phyloP scores from a whole-genome alignment of 2,329 filamentous ascomycete species.

The Fusarium hostae region DNA sequence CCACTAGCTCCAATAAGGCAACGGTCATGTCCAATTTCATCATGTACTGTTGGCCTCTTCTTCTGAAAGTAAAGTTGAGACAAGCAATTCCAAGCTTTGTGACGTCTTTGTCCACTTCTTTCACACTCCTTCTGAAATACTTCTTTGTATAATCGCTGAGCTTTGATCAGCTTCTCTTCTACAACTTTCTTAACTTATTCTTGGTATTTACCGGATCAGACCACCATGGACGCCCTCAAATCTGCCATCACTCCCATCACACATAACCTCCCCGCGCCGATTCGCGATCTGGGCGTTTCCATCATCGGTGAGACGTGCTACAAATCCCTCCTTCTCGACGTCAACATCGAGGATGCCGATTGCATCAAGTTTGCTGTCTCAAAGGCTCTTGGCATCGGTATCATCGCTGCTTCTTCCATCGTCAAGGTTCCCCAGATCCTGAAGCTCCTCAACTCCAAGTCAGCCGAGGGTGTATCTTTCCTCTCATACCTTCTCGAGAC shows the following conservation, averaged over 20 bases:
- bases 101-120: constrained; percentile 31
- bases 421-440: constrained; percentile 98
- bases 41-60: constrained; percentile 41
- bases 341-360: constrained; percentile 79
- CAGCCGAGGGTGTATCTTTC: constrained; percentile 86
- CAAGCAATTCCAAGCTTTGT: constrained; percentile 18
- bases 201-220: neutral
- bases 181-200: neutral
- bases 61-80: constrained; percentile 1
- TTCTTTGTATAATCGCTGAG: neutral
- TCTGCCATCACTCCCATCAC: constrained; percentile 75
- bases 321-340: constrained; percentile 83
- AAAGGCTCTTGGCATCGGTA: constrained; percentile 92
- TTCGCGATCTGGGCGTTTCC: constrained; percentile 79
- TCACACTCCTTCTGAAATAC: constrained; percentile 28
- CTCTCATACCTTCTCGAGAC: constrained; percentile 94
- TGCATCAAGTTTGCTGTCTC: constrained; percentile 92
- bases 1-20: constrained; percentile 11
- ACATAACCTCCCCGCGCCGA: constrained; percentile 76
- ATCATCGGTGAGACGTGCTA: constrained; percentile 89
- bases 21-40: constrained; percentile 17
- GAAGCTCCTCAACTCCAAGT: constrained; percentile 85
- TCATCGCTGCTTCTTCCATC: constrained; percentile 87
- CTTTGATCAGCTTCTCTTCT: neutral
- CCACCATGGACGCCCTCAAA: constrained; percentile 70